Evolutionary conservation across 1,139 yeast genomes (phyloP), one percentile per base, ranked within the genome.

Genomic region (Lodderomyces parapsilosis): DNA sequence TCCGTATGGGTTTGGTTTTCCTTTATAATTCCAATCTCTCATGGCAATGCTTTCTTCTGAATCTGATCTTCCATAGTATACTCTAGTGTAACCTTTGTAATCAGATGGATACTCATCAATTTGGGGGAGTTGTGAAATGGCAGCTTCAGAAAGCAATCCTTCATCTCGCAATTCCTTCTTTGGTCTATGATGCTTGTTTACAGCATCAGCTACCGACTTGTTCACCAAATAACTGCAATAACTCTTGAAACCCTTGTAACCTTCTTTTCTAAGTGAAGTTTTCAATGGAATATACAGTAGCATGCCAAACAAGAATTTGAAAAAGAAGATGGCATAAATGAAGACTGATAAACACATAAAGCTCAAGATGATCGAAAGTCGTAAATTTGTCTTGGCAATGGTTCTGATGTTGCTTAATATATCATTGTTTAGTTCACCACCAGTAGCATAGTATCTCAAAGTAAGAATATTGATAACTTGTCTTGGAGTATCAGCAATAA

Each of bases 401-500:
- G 62, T 51, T 49, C 71, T 66, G 36, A 89, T 77, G 34, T 86
- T 81, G 6, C 60, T 59, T 44, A 76, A 63, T 43, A 86, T 76
- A 47, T 66, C 71, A 48, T 66, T 66, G 39, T 72, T 64, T 7
- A 63, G 48, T 35, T 73, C 74, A 8, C 68, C 71, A 38, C 63
- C 68, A 5, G 86, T 74, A 8, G 81, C 81, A 45, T 76, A 74
- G 46, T 65, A 69, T 56, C 83, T 72, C 30, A 86, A 63, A 0
- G 96, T 87, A 51, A 86, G 66, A 22, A 90, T 86, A 58, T 89
- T 89, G 52, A 89, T 78, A 2, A 85, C 84, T 63, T 89, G 96
- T 61, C 96, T 77, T n/a, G 96, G 96, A 5, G 91, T 76, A 54
- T 89, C 96, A 0, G 96, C 91, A 37, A 86, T 67, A 15, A 86